These are phyloP conservation scores for Ustilago trichophora DNA, from an alignment of 1,284 basidiomycete species.

Conservation along the genomic window DNA sequence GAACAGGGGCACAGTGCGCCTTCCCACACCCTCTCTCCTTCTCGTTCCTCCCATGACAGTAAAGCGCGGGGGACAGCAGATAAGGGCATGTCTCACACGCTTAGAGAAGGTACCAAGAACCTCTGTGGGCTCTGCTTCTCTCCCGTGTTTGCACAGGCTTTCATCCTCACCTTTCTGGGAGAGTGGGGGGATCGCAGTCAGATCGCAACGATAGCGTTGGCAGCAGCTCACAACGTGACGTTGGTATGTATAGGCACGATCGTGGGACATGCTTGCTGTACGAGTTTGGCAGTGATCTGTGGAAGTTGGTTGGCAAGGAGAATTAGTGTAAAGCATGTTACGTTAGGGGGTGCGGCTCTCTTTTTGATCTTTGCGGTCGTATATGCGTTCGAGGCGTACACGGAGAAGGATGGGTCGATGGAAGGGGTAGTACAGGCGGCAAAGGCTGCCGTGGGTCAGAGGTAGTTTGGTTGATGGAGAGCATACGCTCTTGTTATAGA, in stretches of 20 bases:
- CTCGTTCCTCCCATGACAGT: too few relatives aligned
- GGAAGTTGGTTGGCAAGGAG: slow-evolving; percentile 78
- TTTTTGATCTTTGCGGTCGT: slow-evolving; percentile 79
- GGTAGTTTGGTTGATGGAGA: too few relatives aligned
- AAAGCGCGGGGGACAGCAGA: not conserved
- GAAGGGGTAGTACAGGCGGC: slow-evolving; percentile 4
- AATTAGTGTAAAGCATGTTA: slow-evolving; percentile 70
- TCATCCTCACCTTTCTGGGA: slow-evolving; percentile 92
- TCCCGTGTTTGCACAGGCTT: slow-evolving; percentile 94
- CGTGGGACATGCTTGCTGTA: slow-evolving; percentile 87
- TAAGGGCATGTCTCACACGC: not conserved
- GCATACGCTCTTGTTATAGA: too few relatives aligned
- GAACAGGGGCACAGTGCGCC: slow-evolving; percentile 27
- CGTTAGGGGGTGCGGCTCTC: slow-evolving; percentile 80
- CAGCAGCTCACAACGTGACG: slow-evolving; percentile 84
- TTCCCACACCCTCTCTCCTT: not conserved
- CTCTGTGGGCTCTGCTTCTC: slow-evolving; percentile 83
- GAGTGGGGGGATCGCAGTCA: slow-evolving; percentile 99
- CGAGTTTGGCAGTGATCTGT: slow-evolving; percentile 85
- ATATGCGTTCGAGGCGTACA: slow-evolving; percentile 68
- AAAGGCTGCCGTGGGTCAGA: slow-evolving; percentile 2
- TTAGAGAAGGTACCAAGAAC: slow-evolving; percentile 77
- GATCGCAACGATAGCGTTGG: slow-evolving; percentile 95
- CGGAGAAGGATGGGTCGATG: not conserved
- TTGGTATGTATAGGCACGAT: slow-evolving; percentile 90